A percentile compares a stretch with the other conserved stretches of the same genome.
Conservation (phyloP, 441 rosid species). For the Daphne laureola region DNA sequence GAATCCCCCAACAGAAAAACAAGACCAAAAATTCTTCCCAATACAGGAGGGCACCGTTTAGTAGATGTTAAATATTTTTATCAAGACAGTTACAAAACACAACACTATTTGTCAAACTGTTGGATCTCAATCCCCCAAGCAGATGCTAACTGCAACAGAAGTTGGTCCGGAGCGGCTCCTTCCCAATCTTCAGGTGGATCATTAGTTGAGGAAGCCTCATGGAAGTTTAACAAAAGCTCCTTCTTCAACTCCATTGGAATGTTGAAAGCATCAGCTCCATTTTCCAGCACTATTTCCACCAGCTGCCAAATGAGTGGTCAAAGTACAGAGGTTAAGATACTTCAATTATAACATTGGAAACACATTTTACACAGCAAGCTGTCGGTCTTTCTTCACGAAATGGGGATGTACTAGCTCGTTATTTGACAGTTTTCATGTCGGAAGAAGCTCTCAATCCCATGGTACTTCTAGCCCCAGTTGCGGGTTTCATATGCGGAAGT, state of each 20-base stretch:
- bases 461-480: no score
- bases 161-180: constrained; percentile 71
- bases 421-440: no score
- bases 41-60: not conserved
- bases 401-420: no score
- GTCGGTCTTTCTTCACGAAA: no score
- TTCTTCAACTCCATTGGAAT: constrained; percentile 83
- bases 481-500: no score
- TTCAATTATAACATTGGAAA: not conserved
- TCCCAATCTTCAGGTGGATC: constrained; percentile 96
- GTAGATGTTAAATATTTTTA: constrained; percentile 2
- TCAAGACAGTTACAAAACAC: constrained; percentile 3
- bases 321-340: constrained; percentile 1
- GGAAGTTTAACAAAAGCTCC: constrained; percentile 67
- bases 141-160: constrained; percentile 76
- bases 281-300: constrained; percentile 70
- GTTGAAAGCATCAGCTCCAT: constrained; percentile 61
- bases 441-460: no score
- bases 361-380: no score
- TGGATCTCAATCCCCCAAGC: constrained; percentile 84
- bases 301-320: constrained; percentile 35
- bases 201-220: constrained; percentile 64
- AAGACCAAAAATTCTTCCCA: no score
- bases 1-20: no score
- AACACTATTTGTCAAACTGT: constrained; percentile 47